These are phyloP conservation scores for Debaryomyces robertsiae DNA, from an alignment of 1,139 yeast species.

Conservation along the genomic window DNA sequence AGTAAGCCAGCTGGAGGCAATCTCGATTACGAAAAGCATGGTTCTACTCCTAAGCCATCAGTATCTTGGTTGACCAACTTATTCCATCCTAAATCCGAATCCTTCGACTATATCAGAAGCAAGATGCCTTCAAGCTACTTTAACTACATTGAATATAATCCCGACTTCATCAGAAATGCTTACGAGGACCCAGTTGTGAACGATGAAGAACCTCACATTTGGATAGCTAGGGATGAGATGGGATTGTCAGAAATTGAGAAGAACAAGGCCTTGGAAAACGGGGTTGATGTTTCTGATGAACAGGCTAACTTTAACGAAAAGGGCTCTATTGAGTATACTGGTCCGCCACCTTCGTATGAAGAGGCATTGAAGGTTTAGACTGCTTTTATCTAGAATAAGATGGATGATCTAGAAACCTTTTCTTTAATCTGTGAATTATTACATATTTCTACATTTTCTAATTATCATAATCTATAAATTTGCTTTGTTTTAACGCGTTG, in stretches of 20 bases:
- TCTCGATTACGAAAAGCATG: constrained; percentile 6
- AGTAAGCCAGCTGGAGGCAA: constrained; percentile 11
- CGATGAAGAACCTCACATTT: constrained; percentile 63
- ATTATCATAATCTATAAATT: neutral
- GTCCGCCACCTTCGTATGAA: constrained; percentile 64
- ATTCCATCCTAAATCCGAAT: constrained; percentile 42
- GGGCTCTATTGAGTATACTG: constrained; percentile 54
- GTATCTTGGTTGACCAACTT: constrained; percentile 40
- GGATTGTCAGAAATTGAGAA: constrained; percentile 68
- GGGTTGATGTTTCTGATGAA: constrained; percentile 60
- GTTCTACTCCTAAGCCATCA: constrained; percentile 14
- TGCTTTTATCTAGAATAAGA: neutral
- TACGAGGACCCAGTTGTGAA: constrained; percentile 66
- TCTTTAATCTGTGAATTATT: neutral
- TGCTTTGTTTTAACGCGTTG: no score
- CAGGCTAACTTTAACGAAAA: constrained; percentile 59
- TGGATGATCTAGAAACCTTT: no score
- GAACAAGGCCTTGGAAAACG: constrained; percentile 55
- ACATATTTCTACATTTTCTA: neutral
- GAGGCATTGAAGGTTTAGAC: constrained; percentile 41
- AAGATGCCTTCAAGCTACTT: constrained; percentile 44
- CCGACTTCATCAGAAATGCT: constrained; percentile 51
- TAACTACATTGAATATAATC: constrained; percentile 47
- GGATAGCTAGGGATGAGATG: constrained; percentile 71
- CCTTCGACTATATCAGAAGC: constrained; percentile 41